Evolutionary conservation across 495 filamentous ascomycete species (phyloP), one percentile per base, ranked within the genome.

Genomic region (Penicilliopsis zonata): DNA sequence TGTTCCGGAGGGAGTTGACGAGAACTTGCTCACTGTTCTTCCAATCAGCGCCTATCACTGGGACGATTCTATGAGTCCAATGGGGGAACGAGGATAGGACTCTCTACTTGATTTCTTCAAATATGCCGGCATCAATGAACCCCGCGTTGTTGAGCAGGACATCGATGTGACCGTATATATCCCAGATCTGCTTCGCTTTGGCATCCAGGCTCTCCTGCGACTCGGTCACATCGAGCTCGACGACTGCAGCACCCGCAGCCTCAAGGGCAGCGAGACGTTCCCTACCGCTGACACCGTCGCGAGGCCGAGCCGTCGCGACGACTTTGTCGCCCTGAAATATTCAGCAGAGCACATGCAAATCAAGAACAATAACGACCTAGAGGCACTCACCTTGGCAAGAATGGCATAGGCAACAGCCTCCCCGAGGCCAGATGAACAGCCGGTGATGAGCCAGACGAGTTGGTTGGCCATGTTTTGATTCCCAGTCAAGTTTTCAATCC

Each of bases 301-400:
- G 66, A 7, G 63, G 62, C 3, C 69, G 66, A 7, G 63, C 63
- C 3, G 65, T 65, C 6, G 70, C 70, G 34, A 78, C 65, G 19
- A 73, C 65, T 27, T 47, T 53, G 46, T 74, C 66, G 2, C 66
- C 69, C n/a, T 57, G 51, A n/a, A n/a, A n/a, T n/a, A n/a, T n/a
- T n/a, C n/a, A n/a, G n/a, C n/a, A n/a, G n/a, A n/a, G n/a, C n/a
- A n/a, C n/a, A n/a, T n/a, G n/a, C n/a, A n/a, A n/a, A n/a, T n/a
- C n/a, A n/a, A n/a, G n/a, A n/a, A n/a, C n/a, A n/a, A n/a, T n/a
- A n/a, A n/a, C n/a, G n/a, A n/a, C n/a, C n/a, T n/a, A n/a, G n/a
- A n/a, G n/a, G n/a, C n/a, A n/a, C n/a, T n/a, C n/a, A n/a, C n/a
- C n/a, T n/a, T n/a, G 4, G 53, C 40, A n/a, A 65, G 52, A 19